Percentiles rank a stretch among this genome's conserved stretches.
These are phyloP conservation scores for Leccinum huronense DNA, from an alignment of 1,284 basidiomycete species.

Conservation along the genomic window DNA sequence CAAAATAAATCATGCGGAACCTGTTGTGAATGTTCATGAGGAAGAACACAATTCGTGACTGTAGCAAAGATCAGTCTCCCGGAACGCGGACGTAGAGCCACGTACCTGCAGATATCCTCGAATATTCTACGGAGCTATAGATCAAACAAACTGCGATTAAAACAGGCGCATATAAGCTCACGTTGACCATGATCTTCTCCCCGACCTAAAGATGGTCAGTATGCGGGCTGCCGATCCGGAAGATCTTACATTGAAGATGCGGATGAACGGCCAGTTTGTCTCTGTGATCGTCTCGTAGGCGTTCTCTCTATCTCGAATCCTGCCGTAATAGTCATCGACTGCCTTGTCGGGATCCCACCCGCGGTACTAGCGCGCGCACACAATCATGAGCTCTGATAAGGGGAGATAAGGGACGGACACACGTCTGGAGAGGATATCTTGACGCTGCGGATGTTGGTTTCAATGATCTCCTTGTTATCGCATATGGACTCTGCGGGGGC, in stretches of 20 bases:
- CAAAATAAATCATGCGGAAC: conserved; percentile 90
- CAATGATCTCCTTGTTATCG: conserved; percentile 89
- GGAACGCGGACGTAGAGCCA: neutral
- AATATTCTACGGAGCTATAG: conserved; percentile 59
- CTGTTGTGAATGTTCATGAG: conserved; percentile 98
- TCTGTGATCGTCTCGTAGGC: conserved; percentile 89
- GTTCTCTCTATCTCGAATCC: conserved; percentile 87
- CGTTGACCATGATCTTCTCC: conserved; percentile 90
- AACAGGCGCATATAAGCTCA: conserved; percentile 39
- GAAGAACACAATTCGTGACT: conserved; percentile 95
- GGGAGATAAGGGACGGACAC: conserved; percentile 33
- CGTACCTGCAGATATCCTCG: conserved; percentile 80
- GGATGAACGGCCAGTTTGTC: conserved; percentile 88
- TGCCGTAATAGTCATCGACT: conserved; percentile 84
- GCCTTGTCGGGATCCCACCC: conserved; percentile 92
- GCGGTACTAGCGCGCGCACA: conserved; percentile 63
- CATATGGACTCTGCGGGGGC: conserved; percentile 70
- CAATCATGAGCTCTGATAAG: neutral
- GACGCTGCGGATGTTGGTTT: conserved; percentile 92
- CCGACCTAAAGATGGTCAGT: conserved; percentile 59
- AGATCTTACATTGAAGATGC: conserved; percentile 81
- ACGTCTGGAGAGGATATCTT: conserved; percentile 98
- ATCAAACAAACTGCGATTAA: conserved; percentile 3
- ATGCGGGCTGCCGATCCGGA: neutral
- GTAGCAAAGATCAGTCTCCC: conserved; percentile 15